These are phyloP conservation scores for Candida suzukii DNA, from an alignment of 805 yeast genomes.

Conservation along the genomic window DNA sequence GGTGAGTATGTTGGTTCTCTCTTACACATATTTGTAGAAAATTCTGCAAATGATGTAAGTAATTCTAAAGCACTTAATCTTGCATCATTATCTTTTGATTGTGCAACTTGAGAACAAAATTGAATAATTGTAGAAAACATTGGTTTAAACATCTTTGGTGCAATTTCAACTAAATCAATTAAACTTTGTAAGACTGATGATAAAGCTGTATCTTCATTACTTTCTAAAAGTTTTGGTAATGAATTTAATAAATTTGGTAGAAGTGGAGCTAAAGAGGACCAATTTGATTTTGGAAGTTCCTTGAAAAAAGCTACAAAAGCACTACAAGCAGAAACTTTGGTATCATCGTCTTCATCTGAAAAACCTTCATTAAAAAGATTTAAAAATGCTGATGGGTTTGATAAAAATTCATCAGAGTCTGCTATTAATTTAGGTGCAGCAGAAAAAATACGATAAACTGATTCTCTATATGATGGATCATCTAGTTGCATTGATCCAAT, in stretches of 20 bases:
- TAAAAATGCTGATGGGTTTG: constrained; percentile 33
- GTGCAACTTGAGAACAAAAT: constrained; percentile 78
- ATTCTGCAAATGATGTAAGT: constrained; percentile 84
- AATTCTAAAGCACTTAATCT: constrained; percentile 86
- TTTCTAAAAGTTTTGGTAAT: constrained; percentile 73
- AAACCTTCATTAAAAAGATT: constrained; percentile 79
- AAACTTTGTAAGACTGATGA: constrained; percentile 84
- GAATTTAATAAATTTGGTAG: constrained; percentile 82
- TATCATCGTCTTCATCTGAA: constrained; percentile 71
- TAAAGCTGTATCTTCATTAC: constrained; percentile 73
- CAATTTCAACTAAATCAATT: constrained; percentile 85
- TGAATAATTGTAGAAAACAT: constrained; percentile 86
- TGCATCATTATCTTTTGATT: constrained; percentile 77
- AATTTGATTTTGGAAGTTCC: constrained; percentile 66
- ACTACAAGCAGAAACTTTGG: constrained; percentile 83
- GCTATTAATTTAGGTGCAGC: constrained; percentile 76
- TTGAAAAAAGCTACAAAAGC: constrained; percentile 91
- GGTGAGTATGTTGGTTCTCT: constrained; percentile 65
- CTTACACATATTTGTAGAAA: constrained; percentile 93
- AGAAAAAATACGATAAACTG: constrained; percentile 84
- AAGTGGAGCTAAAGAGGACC: constrained; percentile 72
- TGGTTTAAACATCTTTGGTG: constrained; percentile 89
- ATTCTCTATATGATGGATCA: constrained; percentile 63
- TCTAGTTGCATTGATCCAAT: constrained; percentile 50
- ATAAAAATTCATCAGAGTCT: constrained; percentile 12